Base-by-base conservation (phyloP, 2,329 filamentous ascomycete genomes). In the Elsinoe australis region DNA sequence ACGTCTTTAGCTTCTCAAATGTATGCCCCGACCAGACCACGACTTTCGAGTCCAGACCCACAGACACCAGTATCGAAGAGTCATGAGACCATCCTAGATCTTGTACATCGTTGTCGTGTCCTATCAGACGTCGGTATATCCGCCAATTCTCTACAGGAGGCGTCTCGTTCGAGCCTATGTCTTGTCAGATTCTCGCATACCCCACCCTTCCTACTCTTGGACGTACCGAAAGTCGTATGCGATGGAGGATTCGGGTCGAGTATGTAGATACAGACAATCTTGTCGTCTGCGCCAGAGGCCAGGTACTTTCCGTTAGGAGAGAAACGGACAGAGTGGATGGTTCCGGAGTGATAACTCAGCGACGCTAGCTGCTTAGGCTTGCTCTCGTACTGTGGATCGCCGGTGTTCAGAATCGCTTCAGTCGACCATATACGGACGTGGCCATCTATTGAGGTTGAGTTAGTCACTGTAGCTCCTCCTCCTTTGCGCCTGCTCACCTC, bases 21-120 rank as follows among this genome's bases (percentile, higher is more conserved):
- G 89, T 96, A 67, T 94, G 85, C 1, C 92, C 94, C 1, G 90
- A 96, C 92, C 92, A 98, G 17, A 98, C 85, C 7, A 98, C 92
- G 10, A 98, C 84, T 68, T 98, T 98, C 34, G 92, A 96, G 67
- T 98, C 92, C 56, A 98, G 71, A 1, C 92, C 94, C 19, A 98
- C 92, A 0, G 92, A 96, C 3, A 96, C 89, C 52, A 98, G 72
- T 48, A 98, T 87, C 1, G 90, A 95, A 22, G 89, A 94, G 70
- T 98, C 92, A 62, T 83, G 83, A 15, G 92, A 95, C 92, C 92
- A 98, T 22, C 88, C 92, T 51, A 98, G 72, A 69, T 98, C 94
- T 67, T 98, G 92, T 4, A 98, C 89, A 69, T 98, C 92, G 62
- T 96, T 98, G 61, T 98, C 92, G 64, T 98, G 94, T 12, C 92